A percentile compares a stretch with the other conserved stretches of the same genome.
These are phyloP conservation scores for Micractinium conductrix DNA, from an alignment of 139 green algal genomes.

Conservation along the genomic window DNA sequence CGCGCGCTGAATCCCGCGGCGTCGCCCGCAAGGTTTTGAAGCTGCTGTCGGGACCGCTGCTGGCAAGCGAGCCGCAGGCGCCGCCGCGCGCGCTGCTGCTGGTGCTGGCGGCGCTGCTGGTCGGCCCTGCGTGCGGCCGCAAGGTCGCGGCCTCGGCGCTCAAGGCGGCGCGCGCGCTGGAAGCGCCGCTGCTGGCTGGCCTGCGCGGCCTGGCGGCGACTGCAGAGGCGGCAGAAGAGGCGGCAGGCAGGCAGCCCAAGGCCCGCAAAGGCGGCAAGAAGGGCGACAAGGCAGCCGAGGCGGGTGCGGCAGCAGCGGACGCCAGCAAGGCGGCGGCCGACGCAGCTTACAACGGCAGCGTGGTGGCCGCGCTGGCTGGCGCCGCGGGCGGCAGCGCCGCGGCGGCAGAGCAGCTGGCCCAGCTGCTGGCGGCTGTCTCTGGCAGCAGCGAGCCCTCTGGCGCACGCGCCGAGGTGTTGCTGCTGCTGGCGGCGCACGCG, in stretches of 20 bases:
- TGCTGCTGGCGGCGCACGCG: constrained; percentile 27
- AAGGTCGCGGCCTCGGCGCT: constrained; percentile 18
- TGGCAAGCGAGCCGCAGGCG: not conserved
- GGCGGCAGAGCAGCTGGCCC: not conserved
- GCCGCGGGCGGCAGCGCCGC: not conserved
- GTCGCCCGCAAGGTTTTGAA: constrained; percentile 34
- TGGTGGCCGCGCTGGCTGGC: constrained; percentile 14
- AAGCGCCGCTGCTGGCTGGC: constrained; percentile 5
- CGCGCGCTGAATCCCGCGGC: constrained; percentile 30
- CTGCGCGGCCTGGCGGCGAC: not conserved
- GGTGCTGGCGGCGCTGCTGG: constrained; percentile 19
- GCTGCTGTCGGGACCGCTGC: constrained; percentile 21
- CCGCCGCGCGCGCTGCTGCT: not conserved
- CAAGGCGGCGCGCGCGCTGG: constrained; percentile 16
- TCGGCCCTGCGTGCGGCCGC: not conserved
- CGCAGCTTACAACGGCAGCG: constrained; percentile 6
- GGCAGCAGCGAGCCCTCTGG: not conserved
- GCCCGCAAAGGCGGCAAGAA: not conserved
- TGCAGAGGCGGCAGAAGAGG: not conserved
- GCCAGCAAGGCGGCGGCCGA: not conserved
- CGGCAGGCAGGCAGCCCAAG: not conserved
- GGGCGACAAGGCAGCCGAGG: constrained; percentile 6
- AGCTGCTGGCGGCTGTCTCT: not conserved
- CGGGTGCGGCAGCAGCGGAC: not conserved
- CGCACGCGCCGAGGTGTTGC: not conserved